Evolutionary conservation across 2,329 filamentous ascomycete species (phyloP), one percentile per base, ranked within the genome.

Genomic region (Paecilomyces niveus): DNA sequence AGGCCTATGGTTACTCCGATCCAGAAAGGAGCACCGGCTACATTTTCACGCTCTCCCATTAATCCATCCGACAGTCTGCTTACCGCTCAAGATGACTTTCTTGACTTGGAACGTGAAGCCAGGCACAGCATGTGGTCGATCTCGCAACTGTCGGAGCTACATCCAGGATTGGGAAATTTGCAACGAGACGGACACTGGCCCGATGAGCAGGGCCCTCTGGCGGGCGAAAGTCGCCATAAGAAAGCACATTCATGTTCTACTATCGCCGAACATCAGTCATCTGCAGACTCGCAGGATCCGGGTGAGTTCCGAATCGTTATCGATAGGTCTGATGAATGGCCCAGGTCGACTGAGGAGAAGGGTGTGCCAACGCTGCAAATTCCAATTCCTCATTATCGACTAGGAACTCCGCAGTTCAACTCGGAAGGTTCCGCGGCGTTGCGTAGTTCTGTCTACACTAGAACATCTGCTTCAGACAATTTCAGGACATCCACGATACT

Each of bases 361-460:
- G 84, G 65, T 68, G 74, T n/a, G 45, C 85, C 84, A 11, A 76
- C 85, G 35, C 78, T 95, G 55, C 84, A 92, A 64, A 83, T 93
- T 51, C 81, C 86, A 22, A 96, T 96, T 55, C 92, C 92, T 35
- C 88, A 89, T 58, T 95, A 92, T 80, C 87, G 87, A 63, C 79
- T 97, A 58, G 92, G 92, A 11, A 89, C 88, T 1, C 90, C 91
- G 18, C 85, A 86, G 59, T 96, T 96, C 73, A 93, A 88, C 62
- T 77, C 84, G 56, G 83, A 83, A 65, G 91, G 91, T 10, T 92
- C 88, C 2, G 86, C 90, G 2, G 83, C 90, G 62, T 80, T 97
- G 62, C 87, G 89, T 61, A 89, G 87, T 63, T 95, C 92, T n/a
- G 86, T 88, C 15, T 90, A 90, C 71, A 85, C 83, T 10, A 74